Base-by-base conservation (phyloP, 108 stramenopile species). In the Aurantiochytrium sp. region DNA sequence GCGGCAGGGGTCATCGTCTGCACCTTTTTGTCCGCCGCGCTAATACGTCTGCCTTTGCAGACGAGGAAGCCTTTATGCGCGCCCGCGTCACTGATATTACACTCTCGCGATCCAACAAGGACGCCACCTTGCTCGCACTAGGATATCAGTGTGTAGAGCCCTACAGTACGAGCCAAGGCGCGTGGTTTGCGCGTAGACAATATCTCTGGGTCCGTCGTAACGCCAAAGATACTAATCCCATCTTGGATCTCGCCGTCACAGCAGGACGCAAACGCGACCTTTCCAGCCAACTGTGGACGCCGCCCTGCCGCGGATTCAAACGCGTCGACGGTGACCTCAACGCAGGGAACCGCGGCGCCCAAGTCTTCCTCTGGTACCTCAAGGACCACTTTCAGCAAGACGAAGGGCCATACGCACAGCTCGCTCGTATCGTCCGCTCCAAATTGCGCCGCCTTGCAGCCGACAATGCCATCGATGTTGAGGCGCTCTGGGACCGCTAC, bases 311-410 rank as follows among this genome's bases (percentile, higher is more conserved):
- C 10, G 76, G 76, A 0, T 83, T 45, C 76, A 83, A 83, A 23
- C 19, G 76, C 19, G 49, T 83, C n/a, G 76, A 83, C 12, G 76
- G 76, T 2, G 76, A 83, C 51, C 76, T 83, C 10, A 83, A 83
- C 28, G 76, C 76, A 6, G 76, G 76, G 1, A 83, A 83, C 28
- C 76, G 76, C 76, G 76, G 76, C 12, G 12, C 45, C 25, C 76
- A 83, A 23, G 76, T 83, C n/a, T 83, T 83, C 23, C 76, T 83
- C 51, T 83, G 76, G 76, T 83, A 28, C 28, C 28, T 83, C 76
- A 83, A 83, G 49, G 49, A 83, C 12, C 6, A 35, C 12, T 53
- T 83, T 12, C 19, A 35, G 6, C 18, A 83, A 8, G 76, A 53
- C 51, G 76, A 83, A 6, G 51, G 51, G 3, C 76, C 76, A 4